Evolutionary conservation across 2,329 filamentous ascomycete genomes (phyloP), one percentile per base, ranked within the genome.

Genomic region (Neopestalotiopsis rosae): DNA sequence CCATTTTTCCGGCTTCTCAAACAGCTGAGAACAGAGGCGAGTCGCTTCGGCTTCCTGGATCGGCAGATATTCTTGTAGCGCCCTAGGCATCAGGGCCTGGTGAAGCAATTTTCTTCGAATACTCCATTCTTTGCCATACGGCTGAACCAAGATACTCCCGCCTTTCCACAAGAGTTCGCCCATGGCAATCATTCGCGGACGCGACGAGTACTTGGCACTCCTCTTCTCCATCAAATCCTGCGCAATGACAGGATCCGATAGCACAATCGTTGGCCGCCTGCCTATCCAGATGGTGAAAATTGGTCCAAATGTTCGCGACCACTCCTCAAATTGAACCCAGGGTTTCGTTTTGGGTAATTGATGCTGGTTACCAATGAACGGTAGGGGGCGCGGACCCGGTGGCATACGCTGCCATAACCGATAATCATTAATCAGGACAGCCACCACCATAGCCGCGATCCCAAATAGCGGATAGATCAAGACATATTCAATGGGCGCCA

Each of bases 151-250:
- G 13, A 65, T 65, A 10, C 62, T 65, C 2, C 20, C 62, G 1
- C 62, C 62, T 17, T 65, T 32, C 62, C 62, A 65, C 40, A 65
- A 32, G 6, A 65, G 40, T 30, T 65, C 62, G 40, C 62, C 62
- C 62, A 65, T 65, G 40, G 62, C 64, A 66, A 57, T 45, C 49
- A 66, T 66, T n/a, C 64, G 64, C n/a, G 64, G 64, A 1, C 64
- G 64, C 42, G 42, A 57, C 5, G 45, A 57, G 45, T 66, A 66
- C 42, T 66, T 66, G 34, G 64, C 34, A 28, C 45, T 57, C 28
- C 64, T 56, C 32, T 66, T 66, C 34, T 66, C 64, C 64, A 66
- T n/a, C 42, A 66, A 30, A n/a, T 66, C 64, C n/a, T 66, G 42
- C 1, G 49, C 64, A 38, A 57, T 57, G 28, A n/a, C 2, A 17